Conservation (phyloP, 345 rosid genomes). For the Atalantia buxifolia region DNA sequence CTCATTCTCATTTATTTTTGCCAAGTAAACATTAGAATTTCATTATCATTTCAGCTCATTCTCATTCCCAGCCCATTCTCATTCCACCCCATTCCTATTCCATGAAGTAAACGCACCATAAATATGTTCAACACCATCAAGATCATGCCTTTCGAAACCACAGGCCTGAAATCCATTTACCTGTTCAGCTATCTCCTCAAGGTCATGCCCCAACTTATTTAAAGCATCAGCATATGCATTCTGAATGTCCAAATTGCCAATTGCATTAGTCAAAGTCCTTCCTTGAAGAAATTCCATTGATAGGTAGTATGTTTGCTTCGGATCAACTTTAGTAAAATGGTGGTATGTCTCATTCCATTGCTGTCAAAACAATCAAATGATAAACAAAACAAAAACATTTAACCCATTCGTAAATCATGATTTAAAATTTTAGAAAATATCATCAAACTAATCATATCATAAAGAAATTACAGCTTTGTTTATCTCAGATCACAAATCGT, state of each 20-base stretch:
- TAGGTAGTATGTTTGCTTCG: slow-evolving; percentile 90
- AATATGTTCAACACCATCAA: background rate
- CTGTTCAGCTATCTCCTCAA: slow-evolving; percentile 90
- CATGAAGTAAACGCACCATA: no score
- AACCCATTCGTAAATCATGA: background rate
- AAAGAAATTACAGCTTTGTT: background rate
- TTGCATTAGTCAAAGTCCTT: slow-evolving; percentile 81
- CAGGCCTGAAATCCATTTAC: slow-evolving; percentile 27
- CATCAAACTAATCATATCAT: background rate
- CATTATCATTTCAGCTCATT: no score
- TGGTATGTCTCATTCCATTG: slow-evolving; percentile 90
- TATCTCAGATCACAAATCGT: background rate
- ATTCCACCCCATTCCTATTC: no score
- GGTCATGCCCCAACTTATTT: slow-evolving; percentile 67
- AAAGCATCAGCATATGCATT: slow-evolving; percentile 84
- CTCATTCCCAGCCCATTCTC: no score
- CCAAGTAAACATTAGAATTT: no score
- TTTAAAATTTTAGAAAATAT: background rate
- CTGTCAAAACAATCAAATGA: slow-evolving; percentile 37
- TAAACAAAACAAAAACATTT: slow-evolving; percentile 6
- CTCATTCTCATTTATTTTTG: no score
- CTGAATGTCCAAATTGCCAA: slow-evolving; percentile 71
- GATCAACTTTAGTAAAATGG: slow-evolving; percentile 75
- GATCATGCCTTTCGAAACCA: background rate
- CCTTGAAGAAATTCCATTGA: slow-evolving; percentile 99